Percentiles rank a stretch among this genome's conserved stretches.
phyloP scores from a whole-genome alignment of 345 rosid species.

The Limnanthes douglasii region DNA sequence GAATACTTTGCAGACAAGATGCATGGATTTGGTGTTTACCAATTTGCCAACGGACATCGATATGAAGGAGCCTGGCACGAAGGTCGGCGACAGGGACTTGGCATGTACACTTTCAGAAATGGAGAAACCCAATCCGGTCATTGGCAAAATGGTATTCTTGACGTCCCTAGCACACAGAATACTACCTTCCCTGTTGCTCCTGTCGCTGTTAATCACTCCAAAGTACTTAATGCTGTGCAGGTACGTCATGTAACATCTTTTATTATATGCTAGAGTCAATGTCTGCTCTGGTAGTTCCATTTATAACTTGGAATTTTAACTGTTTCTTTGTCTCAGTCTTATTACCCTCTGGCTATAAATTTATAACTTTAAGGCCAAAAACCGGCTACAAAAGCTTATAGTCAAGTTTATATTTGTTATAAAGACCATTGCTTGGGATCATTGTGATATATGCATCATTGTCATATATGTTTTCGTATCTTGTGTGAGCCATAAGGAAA shows the following conservation, averaged over 20 bases:
- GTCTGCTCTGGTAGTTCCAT: no score
- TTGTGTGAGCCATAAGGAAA: no score
- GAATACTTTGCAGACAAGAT: slow-evolving; percentile 97
- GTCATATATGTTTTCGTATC: no score
- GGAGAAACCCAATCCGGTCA: slow-evolving; percentile 95
- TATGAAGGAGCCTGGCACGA: slow-evolving; percentile 99
- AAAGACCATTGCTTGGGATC: no score
- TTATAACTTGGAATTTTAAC: no score
- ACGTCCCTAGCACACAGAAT: slow-evolving; percentile 74
- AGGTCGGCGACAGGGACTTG: slow-evolving; percentile 93
- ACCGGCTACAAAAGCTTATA: no score
- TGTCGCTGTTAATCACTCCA: slow-evolving; percentile 73
- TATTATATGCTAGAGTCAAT: neutral
- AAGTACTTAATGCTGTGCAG: slow-evolving; percentile 85
- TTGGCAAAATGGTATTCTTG: slow-evolving; percentile 86
- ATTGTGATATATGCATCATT: no score
- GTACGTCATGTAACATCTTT: slow-evolving; percentile 12
- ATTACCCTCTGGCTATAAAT: no score
- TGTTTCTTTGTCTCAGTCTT: no score
- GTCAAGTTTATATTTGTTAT: no score
- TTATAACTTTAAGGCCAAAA: no score
- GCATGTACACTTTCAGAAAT: slow-evolving; percentile 89
- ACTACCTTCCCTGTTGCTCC: slow-evolving; percentile 41
- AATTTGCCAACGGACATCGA: slow-evolving; percentile 77
- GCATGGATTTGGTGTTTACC: slow-evolving; percentile 91